Percentiles rank a stretch among this genome's conserved stretches.
Conservation (phyloP, 768 basidiomycete species). For the Hygrophoropsis aurantiaca region DNA sequence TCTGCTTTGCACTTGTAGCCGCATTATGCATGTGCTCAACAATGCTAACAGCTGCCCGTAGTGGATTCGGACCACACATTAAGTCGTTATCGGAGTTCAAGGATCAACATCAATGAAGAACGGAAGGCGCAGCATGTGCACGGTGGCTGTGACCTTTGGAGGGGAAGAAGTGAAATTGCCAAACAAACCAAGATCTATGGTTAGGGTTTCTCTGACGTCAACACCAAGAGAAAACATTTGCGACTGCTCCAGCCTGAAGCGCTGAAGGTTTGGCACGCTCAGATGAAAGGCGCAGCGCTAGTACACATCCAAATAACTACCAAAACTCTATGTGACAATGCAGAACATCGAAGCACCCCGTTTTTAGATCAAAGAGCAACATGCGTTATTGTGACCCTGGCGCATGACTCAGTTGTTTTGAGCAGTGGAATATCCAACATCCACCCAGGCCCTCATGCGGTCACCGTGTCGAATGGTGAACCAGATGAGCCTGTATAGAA, state of each 20-base stretch:
- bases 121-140: background rate
- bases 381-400: too few species aligned
- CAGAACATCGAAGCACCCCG: too few species aligned
- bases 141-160: too few species aligned
- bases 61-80: slow-evolving; percentile 10
- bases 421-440: slow-evolving; percentile 54
- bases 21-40: slow-evolving; percentile 8
- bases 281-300: too few species aligned
- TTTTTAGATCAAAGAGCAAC: too few species aligned
- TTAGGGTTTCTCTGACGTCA: slow-evolving; percentile 3
- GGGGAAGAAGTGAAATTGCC: background rate
- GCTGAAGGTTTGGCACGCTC: too few species aligned
- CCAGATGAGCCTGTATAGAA: slow-evolving; percentile 44
- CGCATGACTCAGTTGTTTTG: slow-evolving; percentile 29
- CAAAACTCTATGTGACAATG: too few species aligned
- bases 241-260: too few species aligned
- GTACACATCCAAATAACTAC: too few species aligned
- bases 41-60: slow-evolving; percentile 14
- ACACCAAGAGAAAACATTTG: too few species aligned
- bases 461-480: slow-evolving; percentile 56
- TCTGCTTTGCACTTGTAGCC: slow-evolving; percentile 4
- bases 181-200: slow-evolving; percentile 4
- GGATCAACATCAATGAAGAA: background rate
- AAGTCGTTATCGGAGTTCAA: background rate
- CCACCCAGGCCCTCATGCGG: slow-evolving; percentile 53